Percentiles rank a stretch among this genome's conserved stretches.
Evolutionary conservation across 257 asterid species (phyloP).

Genomic region (Ligustrum vulgare): DNA sequence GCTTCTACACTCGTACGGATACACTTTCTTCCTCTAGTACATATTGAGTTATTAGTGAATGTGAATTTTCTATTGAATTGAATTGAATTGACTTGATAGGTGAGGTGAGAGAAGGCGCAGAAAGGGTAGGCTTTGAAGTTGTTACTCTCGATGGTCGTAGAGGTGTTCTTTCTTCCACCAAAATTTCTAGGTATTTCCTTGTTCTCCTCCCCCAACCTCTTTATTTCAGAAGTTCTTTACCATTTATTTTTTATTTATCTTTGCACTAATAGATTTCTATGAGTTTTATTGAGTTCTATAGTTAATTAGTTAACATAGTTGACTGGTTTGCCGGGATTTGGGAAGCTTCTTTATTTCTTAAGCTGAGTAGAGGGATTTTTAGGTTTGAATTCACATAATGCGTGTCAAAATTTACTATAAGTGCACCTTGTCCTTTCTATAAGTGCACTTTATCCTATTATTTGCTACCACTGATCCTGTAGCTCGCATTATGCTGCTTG

Average conservation of each 20-base stretch:
- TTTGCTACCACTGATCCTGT: background rate
- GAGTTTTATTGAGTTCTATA: background rate
- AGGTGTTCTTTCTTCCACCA: slow-evolving; percentile 68
- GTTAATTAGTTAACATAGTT: background rate
- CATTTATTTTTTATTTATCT: background rate
- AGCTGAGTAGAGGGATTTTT: background rate
- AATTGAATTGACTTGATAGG: slow-evolving; percentile 36
- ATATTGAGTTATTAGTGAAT: slow-evolving; percentile 4
- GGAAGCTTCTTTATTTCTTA: background rate
- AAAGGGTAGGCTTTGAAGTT: slow-evolving; percentile 82
- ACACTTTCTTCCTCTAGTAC: background rate
- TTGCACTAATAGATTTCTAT: background rate
- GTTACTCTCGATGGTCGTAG: slow-evolving; percentile 71
- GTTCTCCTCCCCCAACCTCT: background rate
- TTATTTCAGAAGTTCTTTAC: background rate
- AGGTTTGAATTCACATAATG: slow-evolving; percentile 12
- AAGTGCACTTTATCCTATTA: background rate
- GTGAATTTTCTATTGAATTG: background rate
- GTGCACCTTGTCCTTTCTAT: no score
- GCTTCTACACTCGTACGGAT: slow-evolving; percentile 74
- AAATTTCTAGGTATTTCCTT: slow-evolving; percentile 44
- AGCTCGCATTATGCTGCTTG: background rate
- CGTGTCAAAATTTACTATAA: background rate
- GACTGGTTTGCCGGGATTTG: background rate
- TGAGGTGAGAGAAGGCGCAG: slow-evolving; percentile 74